phyloP scores from a whole-genome alignment of 2,329 filamentous ascomycete genomes.

The Aureobasidium sp. region DNA sequence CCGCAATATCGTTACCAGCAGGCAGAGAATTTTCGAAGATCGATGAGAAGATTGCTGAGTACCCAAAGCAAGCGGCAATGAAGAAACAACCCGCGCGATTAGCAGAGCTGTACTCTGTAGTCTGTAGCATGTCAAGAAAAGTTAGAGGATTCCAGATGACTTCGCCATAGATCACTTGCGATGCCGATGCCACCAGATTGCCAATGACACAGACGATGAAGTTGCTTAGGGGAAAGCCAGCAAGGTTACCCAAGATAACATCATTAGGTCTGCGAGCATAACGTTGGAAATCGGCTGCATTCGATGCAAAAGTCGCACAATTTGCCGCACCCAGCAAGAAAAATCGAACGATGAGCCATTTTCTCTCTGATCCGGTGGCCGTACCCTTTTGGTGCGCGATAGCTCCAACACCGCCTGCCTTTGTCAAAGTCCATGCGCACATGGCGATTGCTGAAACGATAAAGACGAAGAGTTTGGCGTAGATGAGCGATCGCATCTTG shows the following conservation, averaged over 20 bases:
- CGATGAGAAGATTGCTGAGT: slow-evolving; percentile 38
- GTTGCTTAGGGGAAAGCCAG: slow-evolving; percentile 36
- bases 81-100: slow-evolving; percentile 38
- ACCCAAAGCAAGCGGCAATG: slow-evolving; percentile 37
- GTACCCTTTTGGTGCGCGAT: slow-evolving; percentile 3
- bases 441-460: neutral
- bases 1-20: slow-evolving; percentile 35
- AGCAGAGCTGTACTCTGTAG: slow-evolving; percentile 6
- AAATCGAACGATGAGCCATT: slow-evolving; percentile 35
- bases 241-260: slow-evolving; percentile 35
- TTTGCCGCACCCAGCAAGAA: slow-evolving; percentile 32
- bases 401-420: slow-evolving; percentile 5
- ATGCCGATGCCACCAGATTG: slow-evolving; percentile 32
- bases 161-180: slow-evolving; percentile 29
- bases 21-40: slow-evolving; percentile 41
- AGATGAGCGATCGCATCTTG: slow-evolving; percentile 1
- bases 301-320: slow-evolving; percentile 33
- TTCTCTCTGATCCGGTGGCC: neutral
- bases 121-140: slow-evolving; percentile 33
- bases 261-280: slow-evolving; percentile 38
- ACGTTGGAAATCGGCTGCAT: slow-evolving; percentile 40
- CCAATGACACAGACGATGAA: slow-evolving; percentile 35
- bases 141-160: slow-evolving; percentile 33
- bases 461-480: slow-evolving; percentile 4
- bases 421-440: slow-evolving; percentile 4